These are phyloP conservation scores for Gryganskiella cystojenkinii DNA, from an alignment of 192 early-diverging fungal genomes.

Conservation along the genomic window DNA sequence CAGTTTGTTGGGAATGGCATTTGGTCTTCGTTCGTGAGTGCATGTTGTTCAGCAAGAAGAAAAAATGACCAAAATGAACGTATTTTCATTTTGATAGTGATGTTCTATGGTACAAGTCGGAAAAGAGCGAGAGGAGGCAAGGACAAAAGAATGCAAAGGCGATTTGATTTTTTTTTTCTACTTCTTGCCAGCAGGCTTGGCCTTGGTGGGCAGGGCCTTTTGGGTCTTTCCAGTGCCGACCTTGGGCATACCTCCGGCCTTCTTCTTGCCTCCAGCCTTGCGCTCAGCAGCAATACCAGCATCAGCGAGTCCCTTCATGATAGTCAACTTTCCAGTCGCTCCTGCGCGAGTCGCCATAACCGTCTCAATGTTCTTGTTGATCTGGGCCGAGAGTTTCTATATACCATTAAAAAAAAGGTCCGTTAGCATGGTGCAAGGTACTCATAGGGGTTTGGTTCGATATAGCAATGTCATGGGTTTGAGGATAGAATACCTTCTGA, in stretches of 20 bases:
- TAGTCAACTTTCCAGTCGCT: constrained; percentile 80
- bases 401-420: neutral
- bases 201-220: constrained; percentile 43
- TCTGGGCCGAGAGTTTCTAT: constrained; percentile 63
- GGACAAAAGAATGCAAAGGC: too few species aligned
- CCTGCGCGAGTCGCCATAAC: constrained; percentile 80
- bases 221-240: constrained; percentile 30
- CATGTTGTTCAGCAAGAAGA: too few species aligned
- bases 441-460: neutral
- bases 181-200: constrained; percentile 46
- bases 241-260: constrained; percentile 52
- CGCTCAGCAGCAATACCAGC: constrained; percentile 60
- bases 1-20: too few species aligned
- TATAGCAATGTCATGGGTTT: neutral
- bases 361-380: constrained; percentile 66
- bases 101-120: too few species aligned
- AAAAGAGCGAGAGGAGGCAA: too few species aligned
- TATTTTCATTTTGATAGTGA: too few species aligned
- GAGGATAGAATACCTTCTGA: constrained; percentile 20
- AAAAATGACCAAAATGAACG: too few species aligned
- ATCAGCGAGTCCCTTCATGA: constrained; percentile 78
- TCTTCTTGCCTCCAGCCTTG: constrained; percentile 62
- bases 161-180: constrained; percentile 8
- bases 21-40: too few species aligned
- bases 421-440: too few species aligned